These are phyloP conservation scores for Naegleria lovaniensis DNA, from an alignment of 208 protist genomes.

Conservation along the genomic window DNA sequence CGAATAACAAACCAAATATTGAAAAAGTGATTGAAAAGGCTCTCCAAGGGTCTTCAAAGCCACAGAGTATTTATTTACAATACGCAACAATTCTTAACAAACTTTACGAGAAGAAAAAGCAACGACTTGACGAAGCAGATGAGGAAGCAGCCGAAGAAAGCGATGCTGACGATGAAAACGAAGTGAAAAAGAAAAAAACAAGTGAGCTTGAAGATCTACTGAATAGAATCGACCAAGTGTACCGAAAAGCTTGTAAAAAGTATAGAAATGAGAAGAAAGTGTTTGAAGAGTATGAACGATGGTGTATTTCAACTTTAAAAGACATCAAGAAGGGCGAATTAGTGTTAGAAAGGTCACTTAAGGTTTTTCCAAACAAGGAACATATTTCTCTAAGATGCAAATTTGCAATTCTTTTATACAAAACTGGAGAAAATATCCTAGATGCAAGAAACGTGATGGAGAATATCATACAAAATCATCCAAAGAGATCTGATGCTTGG, in stretches of 20 bases:
- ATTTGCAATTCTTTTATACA: constrained; percentile 12
- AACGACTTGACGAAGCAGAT: not conserved
- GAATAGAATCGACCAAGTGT: not conserved
- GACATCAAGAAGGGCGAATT: not conserved
- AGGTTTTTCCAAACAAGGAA: not conserved
- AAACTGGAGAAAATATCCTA: constrained; percentile 10
- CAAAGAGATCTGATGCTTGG: constrained; percentile 40
- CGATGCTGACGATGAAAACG: not conserved
- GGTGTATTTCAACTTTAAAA: not conserved
- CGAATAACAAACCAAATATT: constrained; percentile 17
- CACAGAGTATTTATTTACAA: not conserved
- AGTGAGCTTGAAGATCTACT: constrained; percentile 25
- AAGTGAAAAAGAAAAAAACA: constrained; percentile 20
- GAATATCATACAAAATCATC: constrained; percentile 29
- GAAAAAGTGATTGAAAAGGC: constrained; percentile 25
- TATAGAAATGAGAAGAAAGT: not conserved
- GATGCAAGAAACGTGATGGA: constrained; percentile 38
- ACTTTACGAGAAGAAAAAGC: not conserved
- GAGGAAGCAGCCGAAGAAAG: constrained; percentile 1
- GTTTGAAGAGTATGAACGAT: constrained; percentile 6
- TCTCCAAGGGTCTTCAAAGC: not conserved
- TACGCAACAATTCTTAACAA: constrained; percentile 5
- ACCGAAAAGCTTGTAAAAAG: constrained; percentile 16
- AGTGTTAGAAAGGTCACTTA: not conserved
- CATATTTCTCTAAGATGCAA: not conserved